phyloP scores from a whole-genome alignment of 129 eudicot genomes.

The Ambrosia artemisiifolia region DNA sequence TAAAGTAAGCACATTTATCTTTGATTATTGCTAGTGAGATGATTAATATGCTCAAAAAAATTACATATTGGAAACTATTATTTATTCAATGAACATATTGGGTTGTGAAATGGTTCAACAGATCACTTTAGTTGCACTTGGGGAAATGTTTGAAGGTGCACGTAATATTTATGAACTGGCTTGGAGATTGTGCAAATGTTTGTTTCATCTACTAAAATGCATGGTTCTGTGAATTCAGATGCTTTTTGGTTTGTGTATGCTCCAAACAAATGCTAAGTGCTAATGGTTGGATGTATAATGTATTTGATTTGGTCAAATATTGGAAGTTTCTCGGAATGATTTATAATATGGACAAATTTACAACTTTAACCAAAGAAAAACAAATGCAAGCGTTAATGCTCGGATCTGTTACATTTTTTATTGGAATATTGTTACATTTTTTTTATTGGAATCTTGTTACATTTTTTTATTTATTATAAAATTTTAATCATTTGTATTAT shows the following conservation, averaged over 20 bases:
- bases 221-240: background rate
- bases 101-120: conserved; percentile 22
- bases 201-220: conserved; percentile 22
- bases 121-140: conserved; percentile 79
- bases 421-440: too few species aligned
- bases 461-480: too few species aligned
- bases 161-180: conserved; percentile 94
- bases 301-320: background rate
- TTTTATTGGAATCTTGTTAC: too few species aligned
- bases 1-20: conserved; percentile 48
- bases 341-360: background rate
- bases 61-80: background rate
- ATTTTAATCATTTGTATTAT: too few species aligned
- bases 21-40: background rate
- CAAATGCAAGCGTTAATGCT: too few species aligned
- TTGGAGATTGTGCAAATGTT: conserved; percentile 97
- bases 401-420: too few species aligned
- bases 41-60: background rate
- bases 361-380: background rate
- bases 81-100: background rate
- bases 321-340: background rate
- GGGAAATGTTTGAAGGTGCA: conserved; percentile 94
- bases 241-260: too few species aligned
- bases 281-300: too few species aligned
- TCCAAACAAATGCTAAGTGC: too few species aligned